Evolutionary conservation across 2,329 filamentous ascomycete species (phyloP).

Genomic region (Fusarium sp.): DNA sequence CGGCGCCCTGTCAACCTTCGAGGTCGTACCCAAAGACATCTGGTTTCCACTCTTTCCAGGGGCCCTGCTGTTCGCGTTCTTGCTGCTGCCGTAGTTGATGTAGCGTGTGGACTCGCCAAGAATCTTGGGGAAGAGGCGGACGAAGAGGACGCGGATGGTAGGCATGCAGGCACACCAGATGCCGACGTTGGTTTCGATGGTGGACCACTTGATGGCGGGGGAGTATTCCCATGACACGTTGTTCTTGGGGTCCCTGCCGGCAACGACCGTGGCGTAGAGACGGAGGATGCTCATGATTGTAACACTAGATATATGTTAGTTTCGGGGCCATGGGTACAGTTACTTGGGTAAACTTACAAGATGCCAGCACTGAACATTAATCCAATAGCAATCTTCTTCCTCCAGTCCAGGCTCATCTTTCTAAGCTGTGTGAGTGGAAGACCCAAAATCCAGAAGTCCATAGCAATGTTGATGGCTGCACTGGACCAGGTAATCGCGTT

Average conservation of each 20-base stretch:
- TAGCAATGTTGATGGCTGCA: slow-evolving; percentile 62
- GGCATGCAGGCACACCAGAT: slow-evolving; percentile 5
- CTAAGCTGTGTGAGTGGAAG: slow-evolving; percentile 61
- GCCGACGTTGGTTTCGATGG: neutral
- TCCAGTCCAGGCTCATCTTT: slow-evolving; percentile 57
- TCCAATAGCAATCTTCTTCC: slow-evolving; percentile 60
- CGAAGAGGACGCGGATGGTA: neutral
- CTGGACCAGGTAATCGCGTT: slow-evolving; percentile 63
- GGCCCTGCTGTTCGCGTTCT: too few species aligned
- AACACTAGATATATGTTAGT: neutral
- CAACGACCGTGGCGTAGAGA: neutral
- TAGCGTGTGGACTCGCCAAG: neutral
- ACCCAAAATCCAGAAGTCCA: slow-evolving; percentile 65
- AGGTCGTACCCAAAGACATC: neutral
- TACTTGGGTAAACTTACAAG: slow-evolving; percentile 50
- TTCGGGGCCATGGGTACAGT: fast-evolving
- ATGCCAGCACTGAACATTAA: slow-evolving; percentile 64
- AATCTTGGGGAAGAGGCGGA: neutral
- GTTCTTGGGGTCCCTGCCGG: neutral
- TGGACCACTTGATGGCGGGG: neutral
- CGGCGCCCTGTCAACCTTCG: neutral
- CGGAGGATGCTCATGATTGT: neutral
- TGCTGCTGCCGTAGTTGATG: neutral
- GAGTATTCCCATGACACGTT: neutral
- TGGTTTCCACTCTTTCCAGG: too few species aligned